Evolutionary conservation across 2,329 filamentous ascomycete species (phyloP), one percentile per base, ranked within the genome.

Genomic region (Fusarium torreyae): DNA sequence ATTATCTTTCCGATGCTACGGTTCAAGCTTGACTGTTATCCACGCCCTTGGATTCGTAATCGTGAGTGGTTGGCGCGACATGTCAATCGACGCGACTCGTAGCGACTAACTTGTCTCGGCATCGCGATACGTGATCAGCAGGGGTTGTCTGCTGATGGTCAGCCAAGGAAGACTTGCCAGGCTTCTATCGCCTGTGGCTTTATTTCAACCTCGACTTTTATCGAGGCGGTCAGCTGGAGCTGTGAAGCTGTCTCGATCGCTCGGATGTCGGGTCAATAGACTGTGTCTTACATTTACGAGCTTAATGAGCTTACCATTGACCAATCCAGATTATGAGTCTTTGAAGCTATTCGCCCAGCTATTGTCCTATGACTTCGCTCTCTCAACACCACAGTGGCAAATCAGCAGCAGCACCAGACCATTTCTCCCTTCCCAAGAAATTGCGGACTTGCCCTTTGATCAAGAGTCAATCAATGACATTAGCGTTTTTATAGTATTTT

Each of bases 51-150:
- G 1, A 7, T 24, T 34, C 28, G 31, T 13, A 10, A 1, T 20
- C n/a, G 8, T 60, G 17, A 34, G 33, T 40, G 49, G 26, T 9
- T n/a, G 31, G 7, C 8, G 11, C 42, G 40, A 36, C 49, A 46
- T 26, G 18, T 34, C 46, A 28, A 44, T 17, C 8, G 43, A 20
- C 26, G 20, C 46, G 20, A 20, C 17, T 15, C 36, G 8, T 24
- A 8, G 22, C 28, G 14, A 15, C 34, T 40, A 31, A 28, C 26
- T 40, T 44, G 15, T 36, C 42, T 36, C 20, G 43, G 39, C 49
- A 61, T 57, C 18, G 22, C 36, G 18, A 51, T 26, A 24, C 1
- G 22, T 42, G 48, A 69, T 69, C 66, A 69, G 44, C 66, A 50
- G 66, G 66, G 66, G 38, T 11, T 18, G 57, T 69, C 62, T 50